These are phyloP conservation scores for Pugionium cornutum DNA, from an alignment of 345 rosid species.

Conservation along the genomic window DNA sequence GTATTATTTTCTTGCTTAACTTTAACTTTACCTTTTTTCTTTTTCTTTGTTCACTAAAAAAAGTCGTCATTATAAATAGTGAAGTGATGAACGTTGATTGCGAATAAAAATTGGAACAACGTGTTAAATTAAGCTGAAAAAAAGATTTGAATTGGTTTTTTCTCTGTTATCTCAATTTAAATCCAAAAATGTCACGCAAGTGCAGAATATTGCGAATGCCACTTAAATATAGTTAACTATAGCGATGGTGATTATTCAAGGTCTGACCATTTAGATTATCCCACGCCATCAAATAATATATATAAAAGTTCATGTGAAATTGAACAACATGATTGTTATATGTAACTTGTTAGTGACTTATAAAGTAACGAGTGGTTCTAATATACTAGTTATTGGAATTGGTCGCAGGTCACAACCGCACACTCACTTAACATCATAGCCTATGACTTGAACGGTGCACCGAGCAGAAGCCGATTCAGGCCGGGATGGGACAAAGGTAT, in stretches of 20 bases:
- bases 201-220: no score
- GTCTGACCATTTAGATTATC: not conserved
- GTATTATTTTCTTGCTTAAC: not conserved
- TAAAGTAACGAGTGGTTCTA: not conserved
- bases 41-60: no score
- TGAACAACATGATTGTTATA: no score
- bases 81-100: slow-evolving; percentile 18
- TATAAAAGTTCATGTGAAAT: no score
- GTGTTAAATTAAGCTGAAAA: not conserved
- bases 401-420: slow-evolving; percentile 67
- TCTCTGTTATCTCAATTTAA: no score
- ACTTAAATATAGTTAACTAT: no score
- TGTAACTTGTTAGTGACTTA: not conserved
- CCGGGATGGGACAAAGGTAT: slow-evolving; percentile 46
- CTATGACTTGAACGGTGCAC: slow-evolving; percentile 43
- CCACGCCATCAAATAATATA: not conserved
- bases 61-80: not conserved
- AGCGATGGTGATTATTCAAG: not conserved
- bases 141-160: not conserved
- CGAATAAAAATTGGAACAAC: slow-evolving; percentile 17
- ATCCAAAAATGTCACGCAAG: no score
- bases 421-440: slow-evolving; percentile 62
- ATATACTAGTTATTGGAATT: slow-evolving; percentile 17
- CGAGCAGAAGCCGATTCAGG: slow-evolving; percentile 64
- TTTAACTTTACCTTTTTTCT: not conserved